Evolutionary conservation across 169 alveolate species (phyloP), one percentile per base, ranked within the genome.

Genomic region (Plasmodium berghei): DNA sequence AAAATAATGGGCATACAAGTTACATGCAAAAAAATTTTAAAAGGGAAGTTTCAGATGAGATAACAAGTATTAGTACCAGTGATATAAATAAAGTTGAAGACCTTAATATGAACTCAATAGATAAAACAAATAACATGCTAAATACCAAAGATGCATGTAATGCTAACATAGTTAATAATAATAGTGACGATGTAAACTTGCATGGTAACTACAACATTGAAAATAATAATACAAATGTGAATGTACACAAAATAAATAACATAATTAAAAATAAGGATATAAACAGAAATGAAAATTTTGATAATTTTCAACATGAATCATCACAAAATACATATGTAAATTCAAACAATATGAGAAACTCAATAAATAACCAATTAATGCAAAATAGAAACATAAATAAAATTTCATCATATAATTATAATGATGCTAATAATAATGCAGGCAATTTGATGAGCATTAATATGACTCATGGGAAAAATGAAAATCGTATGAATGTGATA

Each of bases 21-120:
- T 48, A 61, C 18, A 16, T n/a, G 55, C 72, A 64, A 22, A 62
- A 67, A 24, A 67, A 55, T 62, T 54, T 55, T 48, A 80, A 80
- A 71, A 67, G 90, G 22, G 83, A 67, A 80, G 26, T 55, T 24
- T 66, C 75, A 20, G 90, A 80, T 12, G 62, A 67, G 67, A 22
- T 64, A 9, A 20, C 58, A 52, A 80, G 69, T 26, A 75, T 42
- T 63, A 49, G 62, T 49, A 49, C 14, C 34, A 2, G 16, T 9
- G 90, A 80, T n/a, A 16, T 67, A 67, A 66, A 62, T 80, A 61
- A 42, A 16, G 12, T 9, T 12, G 45, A 34, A 12, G 67, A 63
- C 16, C 16, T 83, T 28, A 66, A 55, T 67, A 45, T 66, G 71
- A 80, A 67, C 74, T 10, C 20, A 16, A 8, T 64, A 4, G 89